These are phyloP conservation scores for Leptodontidium sp. DNA, from an alignment of 2,329 filamentous ascomycete genomes.

Conservation along the genomic window DNA sequence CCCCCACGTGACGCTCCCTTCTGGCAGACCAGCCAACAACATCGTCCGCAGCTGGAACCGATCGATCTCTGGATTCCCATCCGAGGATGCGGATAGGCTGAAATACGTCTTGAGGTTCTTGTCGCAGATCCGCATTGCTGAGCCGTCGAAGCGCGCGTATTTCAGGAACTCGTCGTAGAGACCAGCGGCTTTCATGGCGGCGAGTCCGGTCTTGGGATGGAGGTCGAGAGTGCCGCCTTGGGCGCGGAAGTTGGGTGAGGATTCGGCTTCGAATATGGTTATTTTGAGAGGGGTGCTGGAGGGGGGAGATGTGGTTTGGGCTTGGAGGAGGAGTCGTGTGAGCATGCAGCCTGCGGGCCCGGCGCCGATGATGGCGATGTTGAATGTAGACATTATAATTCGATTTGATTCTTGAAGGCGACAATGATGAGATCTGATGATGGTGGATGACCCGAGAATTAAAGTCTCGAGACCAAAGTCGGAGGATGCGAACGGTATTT, in stretches of 20 bases:
- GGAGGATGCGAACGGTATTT: neutral
- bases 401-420: neutral
- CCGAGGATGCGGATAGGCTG: slow-evolving; percentile 38
- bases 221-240: slow-evolving; percentile 58
- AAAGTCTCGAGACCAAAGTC: neutral
- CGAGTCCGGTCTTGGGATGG: slow-evolving; percentile 54
- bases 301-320: neutral
- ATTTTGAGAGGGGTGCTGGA: slow-evolving; percentile 1
- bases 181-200: slow-evolving; percentile 54
- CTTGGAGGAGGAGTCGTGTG: slow-evolving; percentile 29
- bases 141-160: slow-evolving; percentile 43
- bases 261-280: slow-evolving; percentile 36
- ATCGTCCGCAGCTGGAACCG: slow-evolving; percentile 25
- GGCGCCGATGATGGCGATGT: slow-evolving; percentile 38
- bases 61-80: slow-evolving; percentile 35
- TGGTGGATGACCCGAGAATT: neutral
- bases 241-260: slow-evolving; percentile 24
- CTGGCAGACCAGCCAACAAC: slow-evolving; percentile 27
- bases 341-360: slow-evolving; percentile 35
- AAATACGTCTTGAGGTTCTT: slow-evolving; percentile 50
- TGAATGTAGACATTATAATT: slow-evolving; percentile 10
- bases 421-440: neutral
- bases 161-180: slow-evolving; percentile 54
- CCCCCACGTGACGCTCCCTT: slow-evolving; percentile 26
- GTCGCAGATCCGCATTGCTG: slow-evolving; percentile 49